phyloP scores from a whole-genome alignment of 192 early-diverging fungal genomes.

The Haplosporangium gracile region DNA sequence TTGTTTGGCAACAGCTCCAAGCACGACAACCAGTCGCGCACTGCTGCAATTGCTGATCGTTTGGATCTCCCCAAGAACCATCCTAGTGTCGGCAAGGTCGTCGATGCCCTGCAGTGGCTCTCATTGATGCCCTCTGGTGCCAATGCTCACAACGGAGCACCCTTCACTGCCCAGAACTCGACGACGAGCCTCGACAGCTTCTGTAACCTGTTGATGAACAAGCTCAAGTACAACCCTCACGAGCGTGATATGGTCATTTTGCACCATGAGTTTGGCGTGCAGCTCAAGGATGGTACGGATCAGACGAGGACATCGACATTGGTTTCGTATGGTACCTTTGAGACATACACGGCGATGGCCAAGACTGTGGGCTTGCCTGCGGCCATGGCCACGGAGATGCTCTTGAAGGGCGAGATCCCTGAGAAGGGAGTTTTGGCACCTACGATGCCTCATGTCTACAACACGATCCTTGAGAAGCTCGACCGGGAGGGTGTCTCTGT shows the following conservation, averaged over 20 bases:
- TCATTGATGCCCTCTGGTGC: conserved; percentile 36
- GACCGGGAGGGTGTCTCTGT: conserved; percentile 74
- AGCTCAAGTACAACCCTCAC: conserved; percentile 78
- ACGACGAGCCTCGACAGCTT: conserved; percentile 85
- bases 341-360: conserved; percentile 85
- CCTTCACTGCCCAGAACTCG: conserved; percentile 47
- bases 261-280: conserved; percentile 95
- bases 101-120: conserved; percentile 71
- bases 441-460: conserved; percentile 77
- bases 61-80: conserved; percentile 56
- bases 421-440: conserved; percentile 77
- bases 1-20: conserved; percentile 38
- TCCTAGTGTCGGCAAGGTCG: conserved; percentile 63
- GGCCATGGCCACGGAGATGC: conserved; percentile 81
- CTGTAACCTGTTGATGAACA: conserved; percentile 81
- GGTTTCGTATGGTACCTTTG: conserved; percentile 72
- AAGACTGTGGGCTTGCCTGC: conserved; percentile 85
- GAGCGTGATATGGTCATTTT: conserved; percentile 96
- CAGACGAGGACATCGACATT: conserved; percentile 77
- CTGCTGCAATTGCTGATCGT: conserved; percentile 50
- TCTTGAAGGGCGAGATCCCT: conserved; percentile 64
- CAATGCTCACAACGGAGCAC: not conserved
- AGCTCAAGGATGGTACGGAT: conserved; percentile 71
- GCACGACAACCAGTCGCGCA: conserved; percentile 43
- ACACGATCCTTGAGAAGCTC: conserved; percentile 76